Base-by-base conservation (phyloP, 83 land plant genomes). In the Picea abies region DNA sequence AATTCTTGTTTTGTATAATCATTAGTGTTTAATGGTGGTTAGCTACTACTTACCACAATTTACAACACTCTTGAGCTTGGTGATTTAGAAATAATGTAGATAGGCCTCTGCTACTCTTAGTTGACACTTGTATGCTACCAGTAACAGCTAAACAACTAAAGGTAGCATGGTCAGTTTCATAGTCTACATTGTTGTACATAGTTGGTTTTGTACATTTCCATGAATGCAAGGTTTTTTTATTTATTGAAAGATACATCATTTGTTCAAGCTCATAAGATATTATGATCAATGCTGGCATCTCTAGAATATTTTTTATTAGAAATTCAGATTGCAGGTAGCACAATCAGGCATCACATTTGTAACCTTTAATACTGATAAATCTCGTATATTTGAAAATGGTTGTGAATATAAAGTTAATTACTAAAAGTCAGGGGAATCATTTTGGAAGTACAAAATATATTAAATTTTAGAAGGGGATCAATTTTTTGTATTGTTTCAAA, bases 81-180 rank as follows among this genome's bases (percentile, higher is more conserved):
- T 52, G 62, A 52, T 25, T 4, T 49, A 14, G 79, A 76, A 76
- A 76, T 49, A 76, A 76, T 32, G 62, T 76, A 73, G 77, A 47
- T 25, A 76, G 79, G 35, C 35, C 0, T 52, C 35, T 76, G 61
- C 17, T 29, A 14, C 15, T 25, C 14, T 56, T 76, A 60, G 26
- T 56, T 76, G 79, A 76, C 15, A 29, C 39, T 16, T 47, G 12
- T 49, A 49, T 23, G 61, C 32, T 12, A 60, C 60, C 29, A 49
- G 3, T 73, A 52, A 14, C 23, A 44, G 25, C 35, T n/a, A 60
- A 73, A 73, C n/a, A n/a, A n/a, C n/a, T n/a, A n/a, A n/a, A n/a
- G 60, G 77, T 41, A 73, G 29, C 77, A 73, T 73, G 56, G 5
- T 76, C 79, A n/a, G 22, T 41, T 76, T 56, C 29, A 76, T n/a